These are phyloP conservation scores for Alternaria sp. DNA, from an alignment of 2,329 filamentous ascomycete genomes.

Conservation along the genomic window DNA sequence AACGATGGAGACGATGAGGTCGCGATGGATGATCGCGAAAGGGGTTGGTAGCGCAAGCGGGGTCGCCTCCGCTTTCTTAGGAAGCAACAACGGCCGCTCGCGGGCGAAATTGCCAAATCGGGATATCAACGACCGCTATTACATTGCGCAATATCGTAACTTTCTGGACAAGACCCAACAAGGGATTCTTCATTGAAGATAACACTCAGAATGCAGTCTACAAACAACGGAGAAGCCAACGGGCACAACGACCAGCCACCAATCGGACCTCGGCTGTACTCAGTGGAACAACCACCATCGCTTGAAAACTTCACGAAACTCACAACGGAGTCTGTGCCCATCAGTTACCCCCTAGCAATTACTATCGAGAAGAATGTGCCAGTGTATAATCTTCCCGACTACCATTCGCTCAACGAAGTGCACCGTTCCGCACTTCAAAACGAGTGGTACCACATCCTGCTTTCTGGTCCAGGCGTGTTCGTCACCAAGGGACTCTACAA, in stretches of 20 bases:
- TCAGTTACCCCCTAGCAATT: constrained; percentile 59
- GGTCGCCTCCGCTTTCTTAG: background rate
- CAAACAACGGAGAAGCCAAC: background rate
- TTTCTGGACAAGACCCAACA: background rate
- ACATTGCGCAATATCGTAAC: background rate
- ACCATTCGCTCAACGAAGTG: constrained; percentile 45
- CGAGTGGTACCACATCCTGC: constrained; percentile 67
- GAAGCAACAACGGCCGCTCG: background rate
- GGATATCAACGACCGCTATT: background rate
- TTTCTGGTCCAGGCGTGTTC: constrained; percentile 66
- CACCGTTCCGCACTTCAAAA: constrained; percentile 61
- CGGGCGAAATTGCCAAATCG: background rate
- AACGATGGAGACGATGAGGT: background rate
- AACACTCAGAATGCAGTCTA: background rate
- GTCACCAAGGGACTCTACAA: constrained; percentile 57
- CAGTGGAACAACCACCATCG: constrained; percentile 45
- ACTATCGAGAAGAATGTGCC: constrained; percentile 62
- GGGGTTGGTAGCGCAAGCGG: background rate
- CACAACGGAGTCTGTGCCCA: constrained; percentile 53
- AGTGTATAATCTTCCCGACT: constrained; percentile 60
- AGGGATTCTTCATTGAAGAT: background rate
- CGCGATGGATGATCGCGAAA: background rate
- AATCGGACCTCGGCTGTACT: constrained; percentile 41
- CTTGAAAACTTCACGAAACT: constrained; percentile 57
- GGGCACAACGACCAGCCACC: constrained; percentile 7